A percentile compares a stretch with the other conserved stretches of the same genome.
These are phyloP conservation scores for barrel medic (Medicago truncatula) DNA, from an alignment of 306 rosid species.

Conservation along the genomic window MtrunA17r5.0-ANR NC_053045.1:38984001-38984500, in stretches of 20 bases:
- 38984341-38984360: neutral
- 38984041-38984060: constrained; percentile 14
- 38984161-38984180: neutral
- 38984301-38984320: neutral
- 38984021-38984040: constrained; percentile 27
- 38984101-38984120: neutral
- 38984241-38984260: neutral
- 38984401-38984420: neutral
- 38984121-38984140: no score
- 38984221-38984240: neutral
- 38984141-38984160: neutral
- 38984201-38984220: neutral
- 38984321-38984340: neutral
- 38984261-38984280: neutral
- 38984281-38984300: neutral
- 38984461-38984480: neutral
- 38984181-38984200: neutral
- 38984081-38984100: neutral
- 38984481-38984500: constrained; percentile 18
- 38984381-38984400: neutral
- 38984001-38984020: neutral
- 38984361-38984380: neutral
- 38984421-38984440: neutral
- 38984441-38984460: neutral
- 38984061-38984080: constrained; percentile 3